A percentile compares a stretch with the other conserved stretches of the same genome.
phyloP scores from a whole-genome alignment of 2,329 filamentous ascomycete species.

The Leptographium procerum region DNA sequence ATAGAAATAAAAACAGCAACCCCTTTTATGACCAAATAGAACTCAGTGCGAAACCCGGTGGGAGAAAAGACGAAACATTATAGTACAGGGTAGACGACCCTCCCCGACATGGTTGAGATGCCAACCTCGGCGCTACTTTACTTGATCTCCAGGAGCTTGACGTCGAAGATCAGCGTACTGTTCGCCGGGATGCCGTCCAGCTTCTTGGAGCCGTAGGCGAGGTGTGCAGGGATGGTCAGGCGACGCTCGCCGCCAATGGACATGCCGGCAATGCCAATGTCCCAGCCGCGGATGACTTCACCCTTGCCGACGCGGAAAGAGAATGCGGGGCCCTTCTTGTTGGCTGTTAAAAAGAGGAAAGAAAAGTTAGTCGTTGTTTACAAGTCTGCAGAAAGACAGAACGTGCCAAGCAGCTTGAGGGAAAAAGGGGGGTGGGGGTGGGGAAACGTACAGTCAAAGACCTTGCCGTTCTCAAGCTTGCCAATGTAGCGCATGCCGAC shows the following conservation, averaged over 20 bases:
- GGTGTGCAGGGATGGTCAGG: constrained; percentile 73
- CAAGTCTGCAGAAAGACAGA: too few species aligned
- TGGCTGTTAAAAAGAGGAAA: constrained; percentile 42
- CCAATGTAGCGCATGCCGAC: constrained; percentile 97
- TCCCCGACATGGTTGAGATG: neutral
- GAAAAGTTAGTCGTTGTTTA: neutral
- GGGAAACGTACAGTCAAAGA: constrained; percentile 70
- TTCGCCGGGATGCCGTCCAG: constrained; percentile 81
- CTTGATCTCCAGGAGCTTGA: constrained; percentile 77
- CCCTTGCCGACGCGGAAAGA: constrained; percentile 87
- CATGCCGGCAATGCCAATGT: constrained; percentile 89
- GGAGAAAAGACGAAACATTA: neutral
- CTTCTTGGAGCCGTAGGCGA: constrained; percentile 80
- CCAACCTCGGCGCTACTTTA: constrained; percentile 27
- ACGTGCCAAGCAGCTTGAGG: neutral
- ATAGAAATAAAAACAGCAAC: neutral
- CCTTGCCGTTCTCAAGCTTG: constrained; percentile 87
- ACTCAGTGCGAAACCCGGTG: neutral
- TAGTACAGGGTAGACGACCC: neutral
- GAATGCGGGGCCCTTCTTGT: constrained; percentile 99
- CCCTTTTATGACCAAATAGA: too few species aligned
- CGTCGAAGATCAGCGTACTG: constrained; percentile 84
- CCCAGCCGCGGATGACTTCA: constrained; percentile 98
- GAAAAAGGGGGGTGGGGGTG: neutral
- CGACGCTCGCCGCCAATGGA: constrained; percentile 85